Evolutionary conservation across 2,329 filamentous ascomycete genomes (phyloP).

Genomic region (Beauveria scarabaeidicola): DNA sequence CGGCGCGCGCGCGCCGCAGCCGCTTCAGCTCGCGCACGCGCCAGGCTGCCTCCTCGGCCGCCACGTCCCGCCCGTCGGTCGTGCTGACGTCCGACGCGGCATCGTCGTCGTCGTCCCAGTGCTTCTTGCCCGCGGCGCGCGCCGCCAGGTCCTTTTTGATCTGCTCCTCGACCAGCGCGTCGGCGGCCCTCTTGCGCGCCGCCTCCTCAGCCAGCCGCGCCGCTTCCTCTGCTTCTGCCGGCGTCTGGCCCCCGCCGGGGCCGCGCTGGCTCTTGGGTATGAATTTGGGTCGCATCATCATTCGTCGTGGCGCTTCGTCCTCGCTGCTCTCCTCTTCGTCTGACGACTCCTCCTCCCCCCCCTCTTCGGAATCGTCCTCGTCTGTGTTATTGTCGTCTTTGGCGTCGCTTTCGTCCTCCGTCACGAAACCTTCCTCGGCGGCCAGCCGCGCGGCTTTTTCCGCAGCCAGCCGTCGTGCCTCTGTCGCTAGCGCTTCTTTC

Average conservation of each 20-base stretch:
- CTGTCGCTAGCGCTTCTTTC: slow-evolving; percentile 37
- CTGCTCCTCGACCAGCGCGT: slow-evolving; percentile 80
- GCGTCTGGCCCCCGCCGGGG: slow-evolving; percentile 17
- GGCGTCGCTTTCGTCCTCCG: slow-evolving; percentile 41
- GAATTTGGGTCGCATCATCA: slow-evolving; percentile 57
- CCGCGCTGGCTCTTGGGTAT: slow-evolving; percentile 50
- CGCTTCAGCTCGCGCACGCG: slow-evolving; percentile 85
- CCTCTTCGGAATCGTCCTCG: slow-evolving; percentile 30
- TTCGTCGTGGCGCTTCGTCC: slow-evolving; percentile 45
- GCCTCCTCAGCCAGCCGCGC: slow-evolving; percentile 44
- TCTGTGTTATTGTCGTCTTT: slow-evolving; percentile 24
- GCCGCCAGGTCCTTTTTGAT: slow-evolving; percentile 73
- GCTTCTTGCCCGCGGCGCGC: slow-evolving; percentile 65
- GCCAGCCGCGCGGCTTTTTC: slow-evolving; percentile 43
- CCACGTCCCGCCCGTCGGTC: slow-evolving; percentile 76
- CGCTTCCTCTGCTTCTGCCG: slow-evolving; percentile 27
- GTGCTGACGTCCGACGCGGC: slow-evolving; percentile 75
- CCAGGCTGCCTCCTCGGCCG: slow-evolving; percentile 86
- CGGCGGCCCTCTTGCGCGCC: slow-evolving; percentile 59
- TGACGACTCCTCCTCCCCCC: slow-evolving; percentile 27
- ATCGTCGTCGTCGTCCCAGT: slow-evolving; percentile 75
- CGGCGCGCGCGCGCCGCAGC: slow-evolving; percentile 76
- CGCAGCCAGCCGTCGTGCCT: slow-evolving; percentile 38
- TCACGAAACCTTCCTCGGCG: slow-evolving; percentile 56
- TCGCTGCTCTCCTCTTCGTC: slow-evolving; percentile 44